phyloP scores from a whole-genome alignment of 2,329 filamentous ascomycete genomes.

The Trichoderma sp. region DNA sequence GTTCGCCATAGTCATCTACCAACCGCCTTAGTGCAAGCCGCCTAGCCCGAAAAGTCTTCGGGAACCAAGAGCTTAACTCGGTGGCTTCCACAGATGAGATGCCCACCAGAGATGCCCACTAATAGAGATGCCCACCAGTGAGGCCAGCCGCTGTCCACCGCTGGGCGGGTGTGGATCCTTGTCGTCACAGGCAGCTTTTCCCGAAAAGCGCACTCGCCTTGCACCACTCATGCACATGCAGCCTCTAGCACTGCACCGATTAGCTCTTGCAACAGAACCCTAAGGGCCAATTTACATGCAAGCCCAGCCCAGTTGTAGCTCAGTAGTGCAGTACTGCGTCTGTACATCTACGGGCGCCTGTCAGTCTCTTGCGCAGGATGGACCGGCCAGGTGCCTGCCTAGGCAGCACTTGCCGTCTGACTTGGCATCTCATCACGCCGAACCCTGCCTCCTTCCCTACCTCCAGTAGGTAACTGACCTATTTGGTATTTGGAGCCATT shows the following conservation, averaged over 20 bases:
- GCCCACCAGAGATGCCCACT: not conserved
- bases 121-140: too few species aligned
- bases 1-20: conserved; percentile 6
- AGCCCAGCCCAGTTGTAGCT: not conserved
- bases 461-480: not conserved
- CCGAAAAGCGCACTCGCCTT: not conserved
- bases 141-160: not conserved
- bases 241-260: conserved; percentile 7
- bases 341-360: not conserved
- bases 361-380: not conserved
- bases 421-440: not conserved
- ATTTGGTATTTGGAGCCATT: not conserved
- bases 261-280: not conserved
- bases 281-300: not conserved
- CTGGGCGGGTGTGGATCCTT: not conserved
- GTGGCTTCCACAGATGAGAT: conserved; percentile 20
- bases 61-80: conserved; percentile 21
- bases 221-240: conserved; percentile 8
- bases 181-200: conserved; percentile 4
- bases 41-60: conserved; percentile 19
- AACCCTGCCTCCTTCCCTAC: not conserved
- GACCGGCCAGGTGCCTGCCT: not conserved
- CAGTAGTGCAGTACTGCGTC: not conserved
- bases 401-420: not conserved
- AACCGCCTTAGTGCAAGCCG: not conserved